Percentiles rank a stretch among this genome's conserved stretches.
phyloP scores from a whole-genome alignment of 1,284 basidiomycete genomes.

The Coniferiporia weirii region DNA sequence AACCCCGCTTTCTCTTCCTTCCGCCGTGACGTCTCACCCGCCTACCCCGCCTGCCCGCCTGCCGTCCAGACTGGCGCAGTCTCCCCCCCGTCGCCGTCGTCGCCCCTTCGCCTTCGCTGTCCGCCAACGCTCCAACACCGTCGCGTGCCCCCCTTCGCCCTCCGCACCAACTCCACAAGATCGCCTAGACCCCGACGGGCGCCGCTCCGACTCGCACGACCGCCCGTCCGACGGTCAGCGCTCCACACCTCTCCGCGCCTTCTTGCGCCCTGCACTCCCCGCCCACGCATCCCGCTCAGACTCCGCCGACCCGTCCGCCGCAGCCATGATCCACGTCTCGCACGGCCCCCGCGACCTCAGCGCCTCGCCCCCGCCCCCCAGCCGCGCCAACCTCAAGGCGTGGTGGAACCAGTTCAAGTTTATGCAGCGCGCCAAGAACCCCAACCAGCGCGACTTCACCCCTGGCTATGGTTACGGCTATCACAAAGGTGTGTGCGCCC shows the following conservation, averaged over 20 bases:
- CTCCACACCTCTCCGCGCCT: no score
- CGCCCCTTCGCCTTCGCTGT: slow-evolving; percentile 1
- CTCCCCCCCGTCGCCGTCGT: slow-evolving; percentile 8
- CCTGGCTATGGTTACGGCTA: slow-evolving; percentile 13
- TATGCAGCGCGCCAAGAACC: slow-evolving; percentile 52
- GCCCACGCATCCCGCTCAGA: not conserved
- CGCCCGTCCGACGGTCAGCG: not conserved
- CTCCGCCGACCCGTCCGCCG: not conserved
- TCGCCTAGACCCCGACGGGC: not conserved
- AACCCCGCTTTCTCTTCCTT: not conserved
- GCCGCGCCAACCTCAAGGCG: slow-evolving; percentile 64
- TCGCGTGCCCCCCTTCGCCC: not conserved
- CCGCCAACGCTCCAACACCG: slow-evolving; percentile 5
- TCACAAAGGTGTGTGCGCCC: slow-evolving; percentile 29
- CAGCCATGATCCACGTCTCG: not conserved
- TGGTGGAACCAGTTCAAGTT: slow-evolving; percentile 81
- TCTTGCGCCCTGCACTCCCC: not conserved
- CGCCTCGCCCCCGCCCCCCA: slow-evolving; percentile 33
- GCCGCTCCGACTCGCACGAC: not conserved
- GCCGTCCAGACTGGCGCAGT: not conserved
- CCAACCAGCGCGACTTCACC: slow-evolving; percentile 20
- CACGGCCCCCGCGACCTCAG: not conserved
- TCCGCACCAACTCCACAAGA: not conserved
- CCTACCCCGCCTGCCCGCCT: not conserved
- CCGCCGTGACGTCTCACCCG: not conserved